Base-by-base conservation (phyloP, 345 rosid species). In the Eucalyptus cloeziana region DNA sequence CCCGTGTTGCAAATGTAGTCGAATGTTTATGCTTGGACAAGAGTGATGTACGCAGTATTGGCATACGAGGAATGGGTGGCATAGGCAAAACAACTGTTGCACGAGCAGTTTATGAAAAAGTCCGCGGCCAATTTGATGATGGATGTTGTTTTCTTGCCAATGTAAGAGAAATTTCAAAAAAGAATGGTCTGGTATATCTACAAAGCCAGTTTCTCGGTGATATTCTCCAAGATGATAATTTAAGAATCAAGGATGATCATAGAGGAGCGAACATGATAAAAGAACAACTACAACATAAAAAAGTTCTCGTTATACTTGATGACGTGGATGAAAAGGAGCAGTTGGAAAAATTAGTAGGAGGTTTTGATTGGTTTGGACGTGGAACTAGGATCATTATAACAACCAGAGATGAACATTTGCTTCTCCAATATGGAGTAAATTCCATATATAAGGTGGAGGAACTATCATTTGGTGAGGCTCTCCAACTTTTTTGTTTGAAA, bases 341-440 rank as follows among this genome's bases (percentile, higher is more conserved):
- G 10, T 43, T 90, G 14, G 86, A 86, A 85, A 30, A 19, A 31
- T 62, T 88, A 27, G 45, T 17, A 2, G 79, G 88, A 33, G n/a
- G 16, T 13, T 10, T 19, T 19, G 89, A 89, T 16, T 87, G 88
- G 64, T 91, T 91, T 91, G 90, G 64, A 49, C 17, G 14, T 4
- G 88, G 90, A 22, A 91, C 85, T 47, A 89, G 87, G 87, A 86
- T 90, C 51, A 58, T 90, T 13, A 40, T 90, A 37, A 90, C 92
- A 40, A 88, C 92, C 1, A 85, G 92, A 87, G 86, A 91, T 51
- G 30, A 87, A 16, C 80, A 85, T 83, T 49, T 89, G 30, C 88
- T 89, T 5, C n/a, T 69, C 79, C 43, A 67, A 31, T 31, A 67
- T 67, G 79, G 79, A 69, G 80, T 22, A 13, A 49, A 64, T 43